Base-by-base conservation (phyloP, 1,284 basidiomycete genomes). In the Phenoliferia sp. region DNA sequence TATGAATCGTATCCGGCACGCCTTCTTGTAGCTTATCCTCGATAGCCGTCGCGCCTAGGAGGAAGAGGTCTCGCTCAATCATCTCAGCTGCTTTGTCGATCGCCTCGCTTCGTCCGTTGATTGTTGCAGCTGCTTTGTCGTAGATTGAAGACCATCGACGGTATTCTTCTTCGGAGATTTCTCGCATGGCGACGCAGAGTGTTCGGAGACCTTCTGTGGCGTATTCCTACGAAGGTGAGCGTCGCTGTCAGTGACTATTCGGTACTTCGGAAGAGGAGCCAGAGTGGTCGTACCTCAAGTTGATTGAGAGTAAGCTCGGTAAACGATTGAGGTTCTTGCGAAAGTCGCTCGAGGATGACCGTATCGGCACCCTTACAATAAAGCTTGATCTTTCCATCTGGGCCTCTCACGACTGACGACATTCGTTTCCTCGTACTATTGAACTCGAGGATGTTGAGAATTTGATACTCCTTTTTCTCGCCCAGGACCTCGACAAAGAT, bases 1-100 rank as follows among this genome's bases (percentile, higher is more conserved):
- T 98, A 77, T 98, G 94, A 67, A 99, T 99, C 3, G 96, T 89
- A 76, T 99, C 96, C 0, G 96, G 96, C 0, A 99, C 96, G 56
- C 96, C 96, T 64, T 99, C 96, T 79, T 99, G 96, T 35, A 99
- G 82, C 79, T 96, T 97, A 80, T 99, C 96, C 79, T 99, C 96
- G 74, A 99, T 95, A 7, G 96, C 96, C 1, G 96, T 99, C 12
- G 96, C 95, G 12, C 96, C 96, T 2, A 99, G 84, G 26, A 99
- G 78, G 74, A 90, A 88, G 75, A 99, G 82, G 72, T 98, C 92
- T 77, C 90, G 90, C 82, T 99, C 96, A 69, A 99, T 95, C 67
- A 95, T 83, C 78, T 98, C 96, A 1, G 96, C 94, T 0, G 92
- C 96, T 74, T 88, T 86, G 79, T 99, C 96, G 34, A 99, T 84